Evolutionary conservation across 1,284 basidiomycete species (phyloP).

Genomic region (Trichosporon ovoides): DNA sequence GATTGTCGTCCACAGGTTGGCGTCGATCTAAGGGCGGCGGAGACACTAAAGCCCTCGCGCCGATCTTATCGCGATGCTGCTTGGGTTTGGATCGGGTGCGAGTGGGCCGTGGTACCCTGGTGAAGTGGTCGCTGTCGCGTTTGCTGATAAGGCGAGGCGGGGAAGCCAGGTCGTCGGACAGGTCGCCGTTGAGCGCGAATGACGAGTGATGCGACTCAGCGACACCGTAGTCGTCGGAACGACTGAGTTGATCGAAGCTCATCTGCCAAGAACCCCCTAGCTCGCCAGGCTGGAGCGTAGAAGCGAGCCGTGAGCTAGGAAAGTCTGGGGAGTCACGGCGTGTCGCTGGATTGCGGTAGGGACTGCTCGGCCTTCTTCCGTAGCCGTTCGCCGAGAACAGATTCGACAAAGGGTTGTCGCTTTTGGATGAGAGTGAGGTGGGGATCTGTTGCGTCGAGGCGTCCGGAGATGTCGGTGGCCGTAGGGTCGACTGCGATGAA

Average conservation of each 20-base stretch:
- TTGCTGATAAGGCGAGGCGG: not conserved
- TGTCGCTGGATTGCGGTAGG: not conserved
- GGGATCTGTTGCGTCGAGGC: not conserved
- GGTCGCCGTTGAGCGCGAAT: not conserved
- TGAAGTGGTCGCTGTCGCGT: conserved; percentile 6
- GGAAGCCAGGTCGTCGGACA: not conserved
- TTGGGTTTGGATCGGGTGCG: not conserved
- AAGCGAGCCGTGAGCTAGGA: not conserved
- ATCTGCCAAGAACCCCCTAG: not conserved
- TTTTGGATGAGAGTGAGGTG: too few relatives aligned
- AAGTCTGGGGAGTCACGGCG: not conserved
- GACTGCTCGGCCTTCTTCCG: not conserved
- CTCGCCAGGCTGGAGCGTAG: not conserved
- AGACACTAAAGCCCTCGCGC: not conserved
- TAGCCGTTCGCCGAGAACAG: not conserved
- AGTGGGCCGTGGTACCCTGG: not conserved
- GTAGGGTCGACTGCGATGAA: not conserved
- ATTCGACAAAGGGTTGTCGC: too few relatives aligned
- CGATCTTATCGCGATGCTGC: not conserved
- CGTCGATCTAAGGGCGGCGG: conserved; percentile 11
- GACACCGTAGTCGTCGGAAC: too few relatives aligned
- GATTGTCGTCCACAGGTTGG: not conserved
- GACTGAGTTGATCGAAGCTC: not conserved
- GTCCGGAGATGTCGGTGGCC: not conserved
- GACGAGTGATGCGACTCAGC: not conserved